Conservation (phyloP, 1,139 yeast species). For the Meyerozyma elateridarum region DNA sequence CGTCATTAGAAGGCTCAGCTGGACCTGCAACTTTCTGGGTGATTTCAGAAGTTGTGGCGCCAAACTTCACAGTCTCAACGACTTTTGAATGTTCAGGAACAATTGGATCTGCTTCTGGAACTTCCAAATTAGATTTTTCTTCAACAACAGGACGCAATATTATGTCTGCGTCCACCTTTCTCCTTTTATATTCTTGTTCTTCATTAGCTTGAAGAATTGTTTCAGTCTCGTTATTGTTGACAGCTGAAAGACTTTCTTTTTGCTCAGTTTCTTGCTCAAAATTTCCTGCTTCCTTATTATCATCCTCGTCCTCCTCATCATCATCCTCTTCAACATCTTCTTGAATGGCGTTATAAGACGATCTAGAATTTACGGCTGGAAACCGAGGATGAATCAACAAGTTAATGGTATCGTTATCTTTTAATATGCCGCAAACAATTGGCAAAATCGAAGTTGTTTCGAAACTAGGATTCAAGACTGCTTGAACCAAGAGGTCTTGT, state of each 20-base stretch:
- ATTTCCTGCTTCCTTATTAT: conserved; percentile 7
- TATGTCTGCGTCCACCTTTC: conserved; percentile 13
- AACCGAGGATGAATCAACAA: conserved; percentile 72
- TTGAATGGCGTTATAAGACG: conserved; percentile 1
- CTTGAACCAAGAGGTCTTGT: conserved; percentile 39
- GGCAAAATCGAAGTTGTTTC: conserved; percentile 66
- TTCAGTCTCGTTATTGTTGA: not conserved
- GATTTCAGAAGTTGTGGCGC: conserved; percentile 36
- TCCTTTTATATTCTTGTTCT: conserved; percentile 8
- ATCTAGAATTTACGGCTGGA: conserved; percentile 52
- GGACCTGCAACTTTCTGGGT: conserved; percentile 4
- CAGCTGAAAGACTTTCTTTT: not conserved
- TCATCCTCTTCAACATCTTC: conserved; percentile 5
- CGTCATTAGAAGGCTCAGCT: conserved; percentile 17
- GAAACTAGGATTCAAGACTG: conserved; percentile 63
- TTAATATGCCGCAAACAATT: conserved; percentile 53
- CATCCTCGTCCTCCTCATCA: conserved; percentile 12
- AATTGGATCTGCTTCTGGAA: conserved; percentile 12
- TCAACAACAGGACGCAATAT: too few species aligned
- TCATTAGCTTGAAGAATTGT: too few species aligned
- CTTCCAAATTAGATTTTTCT: conserved; percentile 16
- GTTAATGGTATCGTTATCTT: conserved; percentile 39
- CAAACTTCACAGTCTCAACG: conserved; percentile 29
- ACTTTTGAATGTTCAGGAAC: too few species aligned
- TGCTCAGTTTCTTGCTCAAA: conserved; percentile 7